phyloP scores from a whole-genome alignment of 129 eudicot genomes.

The Deinandra increscens region DNA sequence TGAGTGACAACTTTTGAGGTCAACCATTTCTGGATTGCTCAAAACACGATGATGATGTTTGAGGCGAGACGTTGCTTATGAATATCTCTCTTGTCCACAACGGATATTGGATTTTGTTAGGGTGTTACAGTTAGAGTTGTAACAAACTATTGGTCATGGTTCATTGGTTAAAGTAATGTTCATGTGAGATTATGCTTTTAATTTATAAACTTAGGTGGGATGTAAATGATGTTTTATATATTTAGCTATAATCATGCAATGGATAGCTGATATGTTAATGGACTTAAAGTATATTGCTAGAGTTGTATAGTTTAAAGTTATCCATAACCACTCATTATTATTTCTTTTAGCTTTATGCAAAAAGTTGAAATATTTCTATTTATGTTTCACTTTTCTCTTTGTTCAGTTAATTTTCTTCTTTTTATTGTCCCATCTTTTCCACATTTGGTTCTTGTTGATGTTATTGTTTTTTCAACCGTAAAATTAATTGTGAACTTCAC shows the following conservation, averaged over 20 bases:
- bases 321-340: not conserved
- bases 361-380: not conserved
- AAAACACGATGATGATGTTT: no score
- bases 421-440: not conserved
- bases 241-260: not conserved
- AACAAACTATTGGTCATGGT: not conserved
- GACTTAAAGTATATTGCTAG: not conserved
- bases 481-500: conserved; percentile 5
- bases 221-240: not conserved
- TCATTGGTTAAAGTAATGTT: not conserved
- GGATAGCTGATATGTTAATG: conserved; percentile 7
- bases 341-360: conserved; percentile 7
- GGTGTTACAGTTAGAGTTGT: not conserved
- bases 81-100: no score
- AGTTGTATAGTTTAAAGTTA: not conserved
- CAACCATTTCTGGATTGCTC: no score
- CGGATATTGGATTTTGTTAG: no score
- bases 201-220: not conserved
- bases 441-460: conserved; percentile 4
- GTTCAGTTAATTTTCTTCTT: not conserved
- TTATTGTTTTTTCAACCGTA: conserved; percentile 8
- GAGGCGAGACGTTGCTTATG: no score
- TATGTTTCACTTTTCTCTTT: not conserved
- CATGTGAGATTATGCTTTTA: conserved; percentile 2
- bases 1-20: no score